Evolutionary conservation across 106 monocot genomes (phyloP).

Genomic region (Platanthera guangdongensis): DNA sequence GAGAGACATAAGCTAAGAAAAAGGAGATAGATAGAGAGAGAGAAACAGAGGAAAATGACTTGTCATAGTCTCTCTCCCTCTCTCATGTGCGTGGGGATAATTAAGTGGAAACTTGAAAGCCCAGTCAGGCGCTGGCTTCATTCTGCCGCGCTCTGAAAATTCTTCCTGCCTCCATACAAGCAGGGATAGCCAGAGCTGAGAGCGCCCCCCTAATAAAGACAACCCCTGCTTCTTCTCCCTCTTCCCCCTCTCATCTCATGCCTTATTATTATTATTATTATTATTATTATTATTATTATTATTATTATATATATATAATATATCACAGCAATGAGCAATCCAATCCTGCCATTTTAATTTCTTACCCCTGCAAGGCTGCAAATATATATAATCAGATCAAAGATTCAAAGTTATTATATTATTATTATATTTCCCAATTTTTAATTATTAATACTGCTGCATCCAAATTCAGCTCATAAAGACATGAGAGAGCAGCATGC

Average conservation of each 20-base stretch:
- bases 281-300: neutral
- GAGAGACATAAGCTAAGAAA: neutral
- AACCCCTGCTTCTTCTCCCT: neutral
- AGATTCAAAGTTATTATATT: neutral
- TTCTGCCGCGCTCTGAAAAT: constrained; percentile 7
- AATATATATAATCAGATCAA: too few relatives aligned
- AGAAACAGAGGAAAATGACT: neutral
- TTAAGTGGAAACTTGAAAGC: constrained; percentile 9
- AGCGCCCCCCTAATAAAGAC: neutral
- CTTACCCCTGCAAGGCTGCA: too few relatives aligned
- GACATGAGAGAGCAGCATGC: neutral
- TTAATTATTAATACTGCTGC: neutral
- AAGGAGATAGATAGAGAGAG: neutral
- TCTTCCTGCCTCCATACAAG: constrained; percentile 7
- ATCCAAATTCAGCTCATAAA: neutral
- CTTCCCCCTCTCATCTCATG: neutral
- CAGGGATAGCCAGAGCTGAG: neutral
- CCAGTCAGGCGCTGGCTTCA: constrained; percentile 5
- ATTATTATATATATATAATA: neutral
- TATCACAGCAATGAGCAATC: too few relatives aligned
- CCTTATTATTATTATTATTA: neutral
- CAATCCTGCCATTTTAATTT: too few relatives aligned
- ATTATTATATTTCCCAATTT: neutral
- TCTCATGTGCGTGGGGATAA: neutral
- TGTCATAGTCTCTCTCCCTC: neutral